Conservation (phyloP, 2,329 filamentous ascomycete species). For the Ophiosphaerella narmari region DNA sequence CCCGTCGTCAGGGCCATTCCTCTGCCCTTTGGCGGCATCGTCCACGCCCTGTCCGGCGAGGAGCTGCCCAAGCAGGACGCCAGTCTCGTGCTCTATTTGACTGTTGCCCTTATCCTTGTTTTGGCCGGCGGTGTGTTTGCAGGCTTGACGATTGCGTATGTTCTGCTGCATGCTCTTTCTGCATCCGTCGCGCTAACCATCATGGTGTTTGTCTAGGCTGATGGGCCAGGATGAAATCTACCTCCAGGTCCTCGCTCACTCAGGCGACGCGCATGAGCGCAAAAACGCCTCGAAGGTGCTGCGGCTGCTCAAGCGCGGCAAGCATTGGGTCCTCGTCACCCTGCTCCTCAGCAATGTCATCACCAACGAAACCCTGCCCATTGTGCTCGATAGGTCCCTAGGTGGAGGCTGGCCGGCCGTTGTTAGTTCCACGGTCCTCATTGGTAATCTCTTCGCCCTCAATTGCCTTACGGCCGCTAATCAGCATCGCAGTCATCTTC, state of each 20-base stretch:
- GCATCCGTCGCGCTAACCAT: slow-evolving; percentile 30
- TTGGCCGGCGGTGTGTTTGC: slow-evolving; percentile 91
- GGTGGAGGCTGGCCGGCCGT: slow-evolving; percentile 95
- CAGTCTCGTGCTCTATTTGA: slow-evolving; percentile 78
- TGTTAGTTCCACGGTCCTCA: slow-evolving; percentile 87
- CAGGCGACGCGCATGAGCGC: slow-evolving; percentile 81
- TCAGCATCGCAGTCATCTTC: slow-evolving; percentile 76
- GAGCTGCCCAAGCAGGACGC: slow-evolving; percentile 58
- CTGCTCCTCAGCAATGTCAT: slow-evolving; percentile 94
- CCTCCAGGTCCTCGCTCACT: slow-evolving; percentile 88
- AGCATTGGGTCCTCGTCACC: slow-evolving; percentile 98
- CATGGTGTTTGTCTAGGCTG: slow-evolving; percentile 42
- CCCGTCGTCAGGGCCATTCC: slow-evolving; percentile 43
- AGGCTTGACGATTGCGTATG: slow-evolving; percentile 82
- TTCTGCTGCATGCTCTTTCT: too few species aligned
- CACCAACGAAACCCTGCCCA: slow-evolving; percentile 89
- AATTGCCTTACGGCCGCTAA: not conserved
- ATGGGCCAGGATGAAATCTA: slow-evolving; percentile 92
- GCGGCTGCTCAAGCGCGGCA: slow-evolving; percentile 79
- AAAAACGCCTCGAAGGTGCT: slow-evolving; percentile 84
- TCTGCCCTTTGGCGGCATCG: slow-evolving; percentile 28
- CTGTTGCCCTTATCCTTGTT: slow-evolving; percentile 78
- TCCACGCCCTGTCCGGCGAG: slow-evolving; percentile 30
- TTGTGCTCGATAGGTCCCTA: slow-evolving; percentile 90
- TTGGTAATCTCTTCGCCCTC: slow-evolving; percentile 65